Evolutionary conservation across 805 yeast genomes (phyloP).

Genomic region (Isabelozyma rhagii): DNA sequence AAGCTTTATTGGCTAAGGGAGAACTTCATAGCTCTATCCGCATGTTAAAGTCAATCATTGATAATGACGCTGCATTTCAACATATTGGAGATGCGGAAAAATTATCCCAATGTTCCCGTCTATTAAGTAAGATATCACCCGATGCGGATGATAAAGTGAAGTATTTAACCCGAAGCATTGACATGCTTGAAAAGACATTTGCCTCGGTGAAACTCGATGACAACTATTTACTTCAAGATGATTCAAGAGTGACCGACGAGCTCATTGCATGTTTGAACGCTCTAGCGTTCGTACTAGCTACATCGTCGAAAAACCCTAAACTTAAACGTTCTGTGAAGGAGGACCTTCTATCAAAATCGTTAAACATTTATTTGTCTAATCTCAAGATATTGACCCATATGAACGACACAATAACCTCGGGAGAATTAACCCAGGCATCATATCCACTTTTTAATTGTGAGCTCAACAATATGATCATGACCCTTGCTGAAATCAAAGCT

Average conservation of each 20-base stretch:
- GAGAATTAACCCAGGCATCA: conserved; percentile 19
- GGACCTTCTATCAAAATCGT: conserved; percentile 18
- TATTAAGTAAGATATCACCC: conserved; percentile 25
- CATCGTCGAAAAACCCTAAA: conserved; percentile 5
- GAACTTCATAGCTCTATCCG: conserved; percentile 25
- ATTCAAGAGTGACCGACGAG: conserved; percentile 35
- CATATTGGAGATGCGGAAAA: conserved; percentile 40
- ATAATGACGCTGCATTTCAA: conserved; percentile 34
- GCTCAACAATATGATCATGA: conserved; percentile 21
- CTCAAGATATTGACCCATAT: conserved; percentile 21
- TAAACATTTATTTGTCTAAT: conserved; percentile 36
- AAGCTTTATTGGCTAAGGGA: conserved; percentile 40
- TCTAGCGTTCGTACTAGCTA: conserved; percentile 31
- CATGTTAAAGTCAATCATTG: conserved; percentile 26
- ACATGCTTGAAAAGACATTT: conserved; percentile 30
- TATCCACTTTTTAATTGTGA: conserved; percentile 38
- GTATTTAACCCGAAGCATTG: conserved; percentile 28
- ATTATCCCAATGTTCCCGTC: conserved; percentile 36
- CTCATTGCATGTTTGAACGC: conserved; percentile 28
- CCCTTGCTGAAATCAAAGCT: conserved; percentile 30
- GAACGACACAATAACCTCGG: conserved; percentile 10
- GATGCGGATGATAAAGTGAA: conserved; percentile 14
- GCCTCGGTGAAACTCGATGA: conserved; percentile 19
- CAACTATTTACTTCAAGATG: conserved; percentile 21
- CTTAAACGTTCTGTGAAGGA: conserved; percentile 6